phyloP scores from a whole-genome alignment of 1,284 basidiomycete species.

The Sporisorium reilianum region DNA sequence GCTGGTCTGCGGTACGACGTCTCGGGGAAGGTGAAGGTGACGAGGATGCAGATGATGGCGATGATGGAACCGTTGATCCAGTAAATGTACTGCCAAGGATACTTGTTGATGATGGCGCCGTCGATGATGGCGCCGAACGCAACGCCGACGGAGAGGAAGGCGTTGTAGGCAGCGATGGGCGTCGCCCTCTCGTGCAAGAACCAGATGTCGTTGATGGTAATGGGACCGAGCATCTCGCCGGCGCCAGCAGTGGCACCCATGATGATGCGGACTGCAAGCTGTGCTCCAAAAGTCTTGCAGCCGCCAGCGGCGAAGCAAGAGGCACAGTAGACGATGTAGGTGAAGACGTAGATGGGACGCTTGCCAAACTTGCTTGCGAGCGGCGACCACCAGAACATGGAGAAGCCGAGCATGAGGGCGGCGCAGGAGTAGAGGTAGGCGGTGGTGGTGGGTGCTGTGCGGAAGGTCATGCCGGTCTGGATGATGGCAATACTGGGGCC shows the following conservation, averaged over 20 bases:
- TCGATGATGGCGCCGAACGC: too few species aligned
- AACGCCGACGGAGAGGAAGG: conserved; percentile 30
- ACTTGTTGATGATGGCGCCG: too few species aligned
- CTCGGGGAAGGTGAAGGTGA: too few species aligned
- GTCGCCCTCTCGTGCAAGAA: conserved; percentile 28
- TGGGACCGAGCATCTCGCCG: conserved; percentile 30
- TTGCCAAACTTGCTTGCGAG: conserved; percentile 27
- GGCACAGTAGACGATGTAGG: conserved; percentile 17
- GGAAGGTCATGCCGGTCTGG: conserved; percentile 14
- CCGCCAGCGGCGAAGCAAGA: conserved; percentile 10
- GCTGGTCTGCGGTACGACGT: too few species aligned
- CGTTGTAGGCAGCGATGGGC: conserved; percentile 21
- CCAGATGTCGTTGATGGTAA: conserved; percentile 40
- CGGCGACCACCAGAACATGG: conserved; percentile 34
- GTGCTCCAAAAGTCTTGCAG: conserved; percentile 21
- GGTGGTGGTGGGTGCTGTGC: conserved; percentile 10
- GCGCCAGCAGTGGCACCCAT: conserved; percentile 15
- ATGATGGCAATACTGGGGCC: conserved; percentile 30
- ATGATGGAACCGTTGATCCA: too few species aligned
- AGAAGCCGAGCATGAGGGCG: conserved; percentile 19
- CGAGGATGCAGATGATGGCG: too few species aligned
- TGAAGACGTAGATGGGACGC: conserved; percentile 29
- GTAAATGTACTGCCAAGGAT: too few species aligned
- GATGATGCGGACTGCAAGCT: conserved; percentile 21
- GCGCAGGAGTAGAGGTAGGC: conserved; percentile 24